Evolutionary conservation across 306 rosid genomes (phyloP).

Genomic region (Elaeagnus macrophylla): DNA sequence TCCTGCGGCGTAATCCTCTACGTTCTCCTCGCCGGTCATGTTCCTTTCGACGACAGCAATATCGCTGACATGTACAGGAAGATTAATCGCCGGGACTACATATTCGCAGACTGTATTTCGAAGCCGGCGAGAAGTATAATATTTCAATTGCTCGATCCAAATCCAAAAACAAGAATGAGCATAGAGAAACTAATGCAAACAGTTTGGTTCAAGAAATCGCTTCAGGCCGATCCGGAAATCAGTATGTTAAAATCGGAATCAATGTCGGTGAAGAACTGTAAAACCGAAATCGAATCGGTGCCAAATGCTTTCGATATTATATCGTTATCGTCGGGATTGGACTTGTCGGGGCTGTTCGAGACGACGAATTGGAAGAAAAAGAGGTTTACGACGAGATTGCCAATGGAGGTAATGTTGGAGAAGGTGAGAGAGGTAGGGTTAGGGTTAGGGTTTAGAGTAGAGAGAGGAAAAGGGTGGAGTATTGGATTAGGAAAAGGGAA

Average conservation of each 20-base stretch:
- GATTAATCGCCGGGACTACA: slow-evolving; percentile 47
- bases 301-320: slow-evolving; percentile 83
- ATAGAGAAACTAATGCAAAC: slow-evolving; percentile 28
- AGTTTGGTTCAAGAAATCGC: slow-evolving; percentile 50
- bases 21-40: slow-evolving; percentile 54
- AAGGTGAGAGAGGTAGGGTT: slow-evolving; percentile 50
- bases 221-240: slow-evolving; percentile 14
- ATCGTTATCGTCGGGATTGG: slow-evolving; percentile 78
- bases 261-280: slow-evolving; percentile 10
- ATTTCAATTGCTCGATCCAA: slow-evolving; percentile 59
- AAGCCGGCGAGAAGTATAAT: slow-evolving; percentile 49
- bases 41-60: slow-evolving; percentile 62
- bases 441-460: slow-evolving; percentile 48
- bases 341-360: slow-evolving; percentile 68
- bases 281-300: slow-evolving; percentile 14
- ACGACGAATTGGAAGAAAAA: slow-evolving; percentile 27
- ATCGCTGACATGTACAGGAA: slow-evolving; percentile 52
- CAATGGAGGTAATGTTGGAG: slow-evolving; percentile 39
- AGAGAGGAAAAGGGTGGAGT: slow-evolving; percentile 42
- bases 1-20: slow-evolving; percentile 81
- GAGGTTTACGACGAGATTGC: slow-evolving; percentile 42
- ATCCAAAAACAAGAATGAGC: slow-evolving; percentile 48
- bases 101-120: slow-evolving; percentile 48
- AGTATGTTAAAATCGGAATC: slow-evolving; percentile 20
- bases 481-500: slow-evolving; percentile 60